These are phyloP conservation scores for Colletotrichum liaoningense DNA, from an alignment of 2,329 filamentous ascomycete species.

Conservation along the genomic window DNA sequence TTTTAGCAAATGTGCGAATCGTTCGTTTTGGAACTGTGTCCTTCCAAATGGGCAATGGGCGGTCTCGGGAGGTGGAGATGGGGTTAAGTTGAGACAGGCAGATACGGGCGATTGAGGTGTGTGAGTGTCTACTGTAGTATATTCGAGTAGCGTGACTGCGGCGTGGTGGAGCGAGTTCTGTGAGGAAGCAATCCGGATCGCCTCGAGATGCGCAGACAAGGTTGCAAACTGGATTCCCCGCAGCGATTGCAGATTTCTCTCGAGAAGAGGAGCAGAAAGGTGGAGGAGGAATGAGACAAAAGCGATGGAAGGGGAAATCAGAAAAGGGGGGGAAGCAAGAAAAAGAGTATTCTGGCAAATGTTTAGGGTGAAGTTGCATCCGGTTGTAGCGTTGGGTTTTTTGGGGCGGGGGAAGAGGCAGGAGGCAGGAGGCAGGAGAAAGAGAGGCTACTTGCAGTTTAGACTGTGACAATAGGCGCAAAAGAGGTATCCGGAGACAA, in stretches of 20 bases:
- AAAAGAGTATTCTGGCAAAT: background rate
- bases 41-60: conserved; percentile 11
- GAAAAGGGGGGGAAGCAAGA: background rate
- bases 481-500: background rate
- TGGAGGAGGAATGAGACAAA: background rate
- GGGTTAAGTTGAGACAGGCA: conserved; percentile 19
- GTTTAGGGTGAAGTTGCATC: conserved; percentile 34
- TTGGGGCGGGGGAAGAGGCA: conserved; percentile 14
- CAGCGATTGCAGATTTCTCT: conserved; percentile 18
- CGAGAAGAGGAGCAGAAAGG: background rate
- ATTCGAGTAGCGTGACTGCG: conserved; percentile 6
- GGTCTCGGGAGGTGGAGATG: conserved; percentile 19
- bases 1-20: conserved; percentile 17
- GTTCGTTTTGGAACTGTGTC: conserved; percentile 23
- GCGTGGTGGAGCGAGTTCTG: conserved; percentile 20
- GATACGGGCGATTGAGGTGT: background rate
- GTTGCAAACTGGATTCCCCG: conserved; percentile 5
- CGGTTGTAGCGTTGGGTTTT: conserved; percentile 18
- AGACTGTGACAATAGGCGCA: background rate
- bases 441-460: conserved; percentile 8
- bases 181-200: conserved; percentile 28
- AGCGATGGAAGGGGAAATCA: background rate
- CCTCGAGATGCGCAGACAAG: conserved; percentile 13
- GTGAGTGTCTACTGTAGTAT: background rate
- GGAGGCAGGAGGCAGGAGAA: background rate